These are phyloP conservation scores for Trematosphaeria pertusa DNA, from an alignment of 2,329 filamentous ascomycete species.

Conservation along the genomic window DNA sequence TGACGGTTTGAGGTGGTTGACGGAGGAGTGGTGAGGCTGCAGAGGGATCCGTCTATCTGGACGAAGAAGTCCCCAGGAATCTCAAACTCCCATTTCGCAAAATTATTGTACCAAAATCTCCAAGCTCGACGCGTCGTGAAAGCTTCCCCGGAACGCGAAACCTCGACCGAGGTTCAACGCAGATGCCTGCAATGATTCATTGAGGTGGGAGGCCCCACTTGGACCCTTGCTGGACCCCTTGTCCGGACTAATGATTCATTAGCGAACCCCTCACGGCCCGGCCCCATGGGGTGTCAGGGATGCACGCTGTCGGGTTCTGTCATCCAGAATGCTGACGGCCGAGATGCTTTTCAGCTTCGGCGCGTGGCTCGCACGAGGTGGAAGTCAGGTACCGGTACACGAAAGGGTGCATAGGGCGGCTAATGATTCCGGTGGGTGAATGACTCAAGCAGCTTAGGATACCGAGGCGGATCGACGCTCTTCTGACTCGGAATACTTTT, in stretches of 20 bases:
- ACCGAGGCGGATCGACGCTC: neutral
- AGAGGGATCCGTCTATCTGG: neutral
- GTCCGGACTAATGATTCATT: slow-evolving; percentile 4
- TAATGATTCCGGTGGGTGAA: slow-evolving; percentile 1
- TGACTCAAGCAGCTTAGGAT: slow-evolving; percentile 3
- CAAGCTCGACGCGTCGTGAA: slow-evolving; percentile 5
- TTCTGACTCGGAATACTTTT: slow-evolving; percentile 2
- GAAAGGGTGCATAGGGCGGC: neutral
- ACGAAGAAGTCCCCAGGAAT: neutral
- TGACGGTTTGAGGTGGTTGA: slow-evolving; percentile 1
- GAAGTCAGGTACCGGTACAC: too few relatives aligned
- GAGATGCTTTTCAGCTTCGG: neutral
- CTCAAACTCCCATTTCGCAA: too few relatives aligned
- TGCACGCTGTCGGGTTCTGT: slow-evolving; percentile 3
- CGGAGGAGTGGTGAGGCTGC: neutral
- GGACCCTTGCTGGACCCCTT: neutral
- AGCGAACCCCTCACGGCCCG: slow-evolving; percentile 4
- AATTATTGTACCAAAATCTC: too few relatives aligned
- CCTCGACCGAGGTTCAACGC: neutral
- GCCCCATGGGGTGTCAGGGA: slow-evolving; percentile 5
- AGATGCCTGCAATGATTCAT: slow-evolving; percentile 1
- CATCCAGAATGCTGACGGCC: neutral
- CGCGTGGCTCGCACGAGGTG: neutral
- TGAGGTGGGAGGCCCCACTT: neutral
- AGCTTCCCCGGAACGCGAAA: neutral